A percentile compares a stretch with the other conserved stretches of the same genome.
Conservation (phyloP, 257 asterid genomes). For the Jacaranda copaia region DNA sequence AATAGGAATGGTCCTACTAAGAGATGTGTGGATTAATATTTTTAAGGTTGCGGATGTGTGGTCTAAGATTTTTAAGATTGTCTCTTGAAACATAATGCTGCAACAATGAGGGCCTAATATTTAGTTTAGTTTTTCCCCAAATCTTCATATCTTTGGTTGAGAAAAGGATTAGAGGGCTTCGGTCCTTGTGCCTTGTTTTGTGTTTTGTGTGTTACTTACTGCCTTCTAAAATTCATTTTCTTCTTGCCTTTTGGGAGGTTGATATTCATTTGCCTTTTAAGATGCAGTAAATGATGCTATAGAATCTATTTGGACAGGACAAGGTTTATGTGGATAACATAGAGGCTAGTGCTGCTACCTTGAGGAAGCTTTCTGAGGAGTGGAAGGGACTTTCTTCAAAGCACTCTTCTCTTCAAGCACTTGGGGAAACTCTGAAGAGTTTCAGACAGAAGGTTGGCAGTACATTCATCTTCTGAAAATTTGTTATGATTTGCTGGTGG, state of each 20-base stretch:
- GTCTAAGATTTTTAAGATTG: too few relatives aligned
- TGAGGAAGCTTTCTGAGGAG: constrained; percentile 61
- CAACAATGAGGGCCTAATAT: neutral
- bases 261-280: neutral
- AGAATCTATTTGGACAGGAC: constrained; percentile 56
- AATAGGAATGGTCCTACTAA: constrained; percentile 6
- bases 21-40: neutral
- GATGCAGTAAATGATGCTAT: constrained; percentile 1
- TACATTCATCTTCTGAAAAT: neutral
- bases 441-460: constrained; percentile 68
- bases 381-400: constrained; percentile 67
- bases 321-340: constrained; percentile 64
- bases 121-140: neutral
- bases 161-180: constrained; percentile 10
- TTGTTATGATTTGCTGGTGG: neutral
- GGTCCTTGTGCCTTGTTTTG: neutral
- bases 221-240: constrained; percentile 4
- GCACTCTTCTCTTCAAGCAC: constrained; percentile 62
- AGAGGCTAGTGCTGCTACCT: constrained; percentile 64
- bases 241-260: neutral
- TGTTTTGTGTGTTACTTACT: neutral
- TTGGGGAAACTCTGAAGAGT: constrained; percentile 61
- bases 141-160: constrained; percentile 13
- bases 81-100: neutral
- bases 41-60: too few relatives aligned